Percentiles rank a stretch among this genome's conserved stretches.
phyloP scores from a whole-genome alignment of 2,329 filamentous ascomycete genomes.

The Exophiala bonariae region DNA sequence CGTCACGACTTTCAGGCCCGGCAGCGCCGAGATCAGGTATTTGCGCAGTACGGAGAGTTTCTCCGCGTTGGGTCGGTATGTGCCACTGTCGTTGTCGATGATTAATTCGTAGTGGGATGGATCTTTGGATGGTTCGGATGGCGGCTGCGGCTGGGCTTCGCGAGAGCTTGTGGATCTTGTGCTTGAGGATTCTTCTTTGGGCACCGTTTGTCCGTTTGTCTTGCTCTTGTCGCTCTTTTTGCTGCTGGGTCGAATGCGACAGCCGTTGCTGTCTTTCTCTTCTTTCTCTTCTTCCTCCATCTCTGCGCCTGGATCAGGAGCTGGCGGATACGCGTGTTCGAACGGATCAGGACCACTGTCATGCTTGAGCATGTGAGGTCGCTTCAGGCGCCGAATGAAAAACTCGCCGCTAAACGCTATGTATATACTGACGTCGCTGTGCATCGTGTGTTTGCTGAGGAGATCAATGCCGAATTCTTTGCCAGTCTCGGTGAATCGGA shows the following conservation, averaged over 20 bases:
- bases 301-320: conserved; percentile 46
- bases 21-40: conserved; percentile 73
- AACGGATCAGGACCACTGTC: conserved; percentile 14
- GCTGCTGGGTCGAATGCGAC: not conserved
- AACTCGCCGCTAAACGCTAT: conserved; percentile 93
- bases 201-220: not conserved
- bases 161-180: not conserved
- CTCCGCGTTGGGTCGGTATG: conserved; percentile 81
- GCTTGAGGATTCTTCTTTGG: not conserved
- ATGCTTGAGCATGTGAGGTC: conserved; percentile 39
- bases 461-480: conserved; percentile 94
- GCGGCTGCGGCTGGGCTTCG: not conserved
- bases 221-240: not conserved
- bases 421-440: conserved; percentile 87
- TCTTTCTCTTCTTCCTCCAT: conserved; percentile 31
- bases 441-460: conserved; percentile 94
- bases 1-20: conserved; percentile 70
- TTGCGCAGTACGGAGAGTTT: conserved; percentile 69
- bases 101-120: conserved; percentile 74
- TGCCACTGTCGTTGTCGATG: conserved; percentile 94
- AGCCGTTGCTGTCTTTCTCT: conserved; percentile 1
- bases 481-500: conserved; percentile 92
- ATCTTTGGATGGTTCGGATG: conserved; percentile 38
- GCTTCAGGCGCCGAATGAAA: conserved; percentile 72
- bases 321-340: conserved; percentile 50